Base-by-base conservation (phyloP, 768 basidiomycete genomes). In the Mycena rebaudengoi region DNA sequence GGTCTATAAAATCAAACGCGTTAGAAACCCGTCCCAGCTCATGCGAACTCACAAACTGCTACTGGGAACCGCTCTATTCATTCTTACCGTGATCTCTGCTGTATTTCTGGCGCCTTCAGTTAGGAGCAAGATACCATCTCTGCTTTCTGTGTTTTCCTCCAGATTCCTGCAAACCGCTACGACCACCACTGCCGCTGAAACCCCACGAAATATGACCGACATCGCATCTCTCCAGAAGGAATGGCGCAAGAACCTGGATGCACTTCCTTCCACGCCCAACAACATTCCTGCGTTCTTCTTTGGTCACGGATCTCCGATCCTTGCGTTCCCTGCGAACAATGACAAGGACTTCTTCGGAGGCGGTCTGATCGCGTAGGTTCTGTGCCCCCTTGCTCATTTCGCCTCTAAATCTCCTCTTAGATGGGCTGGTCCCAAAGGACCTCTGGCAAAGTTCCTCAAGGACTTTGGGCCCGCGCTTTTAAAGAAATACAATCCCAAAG, bases 251-350 rank as follows among this genome's bases (percentile, higher is more conserved):
- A 86, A 85, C 3, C 80, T 91, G 5, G 81, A 86, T 2, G 75
- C 80, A 0, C 81, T 91, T 0, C 88, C 90, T 0, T 69, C 82
- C 5, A 85, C 83, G 1, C 85, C 87, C 5, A 73, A 82, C n/a
- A 83, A 84, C 35, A 90, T 92, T 21, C 92, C 91, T 0, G 79
- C 86, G 0, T 90, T 94, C 79, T 94, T 91, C 82, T 91, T 92
- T 64, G 88, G 82, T 5, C 90, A 91, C 75, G 89, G 90, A 8
- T 87, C 87, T 37, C 87, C 88, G 0, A 71, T 86, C 69, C 73
- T 88, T 25, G 80, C 80, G 2, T 80, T 80, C 69, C 76, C 80
- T 2, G 69, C 74, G 21, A 56, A 70, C 14, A 69, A 66, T 14
- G 25, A 20, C 7, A 21, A 57, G 61, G 30, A 13, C 11, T n/a